Evolutionary conservation across 2,329 filamentous ascomycete species (phyloP).

Genomic region (Thielaviopsis punctulata): DNA sequence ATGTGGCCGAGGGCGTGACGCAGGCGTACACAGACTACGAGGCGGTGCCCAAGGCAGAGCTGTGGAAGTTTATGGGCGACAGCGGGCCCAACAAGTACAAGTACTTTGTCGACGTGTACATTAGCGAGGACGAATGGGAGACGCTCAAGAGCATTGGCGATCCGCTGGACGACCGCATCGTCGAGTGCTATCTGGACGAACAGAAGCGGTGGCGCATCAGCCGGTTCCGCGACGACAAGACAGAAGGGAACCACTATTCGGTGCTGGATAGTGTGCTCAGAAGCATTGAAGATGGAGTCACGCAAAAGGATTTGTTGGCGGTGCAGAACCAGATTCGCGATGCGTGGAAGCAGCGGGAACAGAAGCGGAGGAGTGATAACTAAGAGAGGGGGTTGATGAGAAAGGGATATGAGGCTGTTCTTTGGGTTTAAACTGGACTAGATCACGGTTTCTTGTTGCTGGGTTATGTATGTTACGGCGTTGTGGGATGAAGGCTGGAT

Average conservation of each 20-base stretch:
- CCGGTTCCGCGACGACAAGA: slow-evolving; percentile 84
- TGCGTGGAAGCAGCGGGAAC: slow-evolving; percentile 54
- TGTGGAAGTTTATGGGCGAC: slow-evolving; percentile 47
- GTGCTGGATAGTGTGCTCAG: slow-evolving; percentile 76
- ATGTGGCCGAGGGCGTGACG: slow-evolving; percentile 47
- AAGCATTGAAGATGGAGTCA: slow-evolving; percentile 75
- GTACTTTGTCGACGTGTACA: slow-evolving; percentile 46
- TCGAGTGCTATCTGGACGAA: slow-evolving; percentile 75
- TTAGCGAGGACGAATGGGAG: slow-evolving; percentile 71
- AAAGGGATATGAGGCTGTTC: slow-evolving; percentile 2
- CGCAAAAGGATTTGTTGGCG: slow-evolving; percentile 59
- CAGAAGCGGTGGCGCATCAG: slow-evolving; percentile 68
- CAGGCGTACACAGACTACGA: slow-evolving; percentile 63
- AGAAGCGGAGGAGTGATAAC: slow-evolving; percentile 13
- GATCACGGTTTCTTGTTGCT: background rate
- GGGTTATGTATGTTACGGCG: background rate
- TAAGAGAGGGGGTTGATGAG: slow-evolving; percentile 5
- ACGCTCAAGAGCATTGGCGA: slow-evolving; percentile 54
- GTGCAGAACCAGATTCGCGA: slow-evolving; percentile 55
- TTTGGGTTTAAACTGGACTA: no score
- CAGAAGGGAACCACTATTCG: slow-evolving; percentile 71
- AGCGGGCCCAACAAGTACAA: slow-evolving; percentile 35
- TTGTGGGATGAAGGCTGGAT: background rate
- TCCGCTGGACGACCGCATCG: slow-evolving; percentile 69
- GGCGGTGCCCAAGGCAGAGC: slow-evolving; percentile 52